These are phyloP conservation scores for Oryza meyeriana DNA, from an alignment of 176 grass and related monocot genomes.

Conservation along the genomic window DNA sequence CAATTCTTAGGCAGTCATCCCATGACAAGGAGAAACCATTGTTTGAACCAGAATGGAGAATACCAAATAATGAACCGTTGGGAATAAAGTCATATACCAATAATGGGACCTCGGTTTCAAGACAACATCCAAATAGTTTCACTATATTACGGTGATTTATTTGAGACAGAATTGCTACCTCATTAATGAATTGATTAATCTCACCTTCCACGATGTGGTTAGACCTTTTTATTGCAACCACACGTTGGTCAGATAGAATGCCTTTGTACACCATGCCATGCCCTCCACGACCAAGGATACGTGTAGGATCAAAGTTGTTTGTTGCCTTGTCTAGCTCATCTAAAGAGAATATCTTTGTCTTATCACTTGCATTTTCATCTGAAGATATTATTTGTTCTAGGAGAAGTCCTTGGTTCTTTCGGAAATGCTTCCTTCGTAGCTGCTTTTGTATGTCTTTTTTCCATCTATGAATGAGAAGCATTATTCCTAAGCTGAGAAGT, in stretches of 20 bases:
- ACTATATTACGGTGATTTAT: conserved; percentile 13
- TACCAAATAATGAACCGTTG: background rate
- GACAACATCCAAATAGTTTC: background rate
- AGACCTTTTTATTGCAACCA: conserved; percentile 5
- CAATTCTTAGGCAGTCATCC: too few relatives aligned
- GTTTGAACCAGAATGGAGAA: background rate
- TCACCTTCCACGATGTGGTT: background rate
- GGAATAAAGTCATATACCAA: conserved; percentile 3
- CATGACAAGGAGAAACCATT: too few relatives aligned
- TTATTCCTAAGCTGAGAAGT: background rate
- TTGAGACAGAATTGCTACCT: background rate
- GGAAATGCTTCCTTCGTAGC: conserved; percentile 12
- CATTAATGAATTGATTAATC: background rate
- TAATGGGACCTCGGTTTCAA: conserved; percentile 3
- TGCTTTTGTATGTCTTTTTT: conserved; percentile 1
- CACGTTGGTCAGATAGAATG: conserved; percentile 5
- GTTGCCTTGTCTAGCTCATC: conserved; percentile 21
- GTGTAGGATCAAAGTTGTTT: background rate
- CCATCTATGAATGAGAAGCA: background rate
- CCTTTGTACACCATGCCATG: conserved; percentile 20
- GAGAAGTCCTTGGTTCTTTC: conserved; percentile 14
- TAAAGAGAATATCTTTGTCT: background rate
- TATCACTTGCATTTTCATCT: too few relatives aligned
- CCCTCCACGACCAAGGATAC: background rate
- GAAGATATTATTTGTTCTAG: too few relatives aligned